These are phyloP conservation scores for Eutrema yunnanense DNA, from an alignment of 345 rosid genomes.

Conservation along the genomic window DNA sequence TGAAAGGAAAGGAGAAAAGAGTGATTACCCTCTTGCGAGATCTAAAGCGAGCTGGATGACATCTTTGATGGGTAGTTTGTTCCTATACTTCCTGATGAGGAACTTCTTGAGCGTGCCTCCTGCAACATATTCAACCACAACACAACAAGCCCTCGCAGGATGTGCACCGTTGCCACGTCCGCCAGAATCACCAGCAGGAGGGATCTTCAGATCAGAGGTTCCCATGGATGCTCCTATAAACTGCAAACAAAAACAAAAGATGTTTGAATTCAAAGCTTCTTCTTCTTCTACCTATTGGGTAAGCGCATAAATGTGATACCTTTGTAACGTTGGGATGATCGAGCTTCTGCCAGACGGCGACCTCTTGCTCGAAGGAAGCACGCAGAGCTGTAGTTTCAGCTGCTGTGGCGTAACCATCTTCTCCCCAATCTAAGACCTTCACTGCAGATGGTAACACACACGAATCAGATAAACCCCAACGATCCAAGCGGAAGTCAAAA, in stretches of 20 bases:
- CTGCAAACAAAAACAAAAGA: slow-evolving; percentile 19
- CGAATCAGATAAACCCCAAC: background rate
- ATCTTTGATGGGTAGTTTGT: slow-evolving; percentile 58
- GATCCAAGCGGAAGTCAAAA: no score
- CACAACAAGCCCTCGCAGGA: slow-evolving; percentile 74
- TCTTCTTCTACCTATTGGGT: background rate
- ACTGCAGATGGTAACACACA: slow-evolving; percentile 30
- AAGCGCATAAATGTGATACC: slow-evolving; percentile 25
- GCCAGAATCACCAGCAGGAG: slow-evolving; percentile 29
- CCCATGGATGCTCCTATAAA: slow-evolving; percentile 91
- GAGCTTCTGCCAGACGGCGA: slow-evolving; percentile 89
- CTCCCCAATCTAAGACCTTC: slow-evolving; percentile 81
- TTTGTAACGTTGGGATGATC: slow-evolving; percentile 79
- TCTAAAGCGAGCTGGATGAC: slow-evolving; percentile 71
- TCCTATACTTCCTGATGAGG: slow-evolving; percentile 56
- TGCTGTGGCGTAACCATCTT: slow-evolving; percentile 55
- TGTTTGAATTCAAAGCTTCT: background rate
- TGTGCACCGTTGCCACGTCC: slow-evolving; percentile 39
- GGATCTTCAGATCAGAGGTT: slow-evolving; percentile 68
- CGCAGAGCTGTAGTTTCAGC: slow-evolving; percentile 57
- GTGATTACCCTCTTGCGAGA: slow-evolving; percentile 69
- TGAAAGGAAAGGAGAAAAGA: background rate
- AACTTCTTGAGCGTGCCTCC: slow-evolving; percentile 70
- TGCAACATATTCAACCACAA: slow-evolving; percentile 70
- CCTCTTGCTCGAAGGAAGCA: slow-evolving; percentile 75